Evolutionary conservation across 768 basidiomycete species (phyloP).

Genomic region (Paxillus involutus): DNA sequence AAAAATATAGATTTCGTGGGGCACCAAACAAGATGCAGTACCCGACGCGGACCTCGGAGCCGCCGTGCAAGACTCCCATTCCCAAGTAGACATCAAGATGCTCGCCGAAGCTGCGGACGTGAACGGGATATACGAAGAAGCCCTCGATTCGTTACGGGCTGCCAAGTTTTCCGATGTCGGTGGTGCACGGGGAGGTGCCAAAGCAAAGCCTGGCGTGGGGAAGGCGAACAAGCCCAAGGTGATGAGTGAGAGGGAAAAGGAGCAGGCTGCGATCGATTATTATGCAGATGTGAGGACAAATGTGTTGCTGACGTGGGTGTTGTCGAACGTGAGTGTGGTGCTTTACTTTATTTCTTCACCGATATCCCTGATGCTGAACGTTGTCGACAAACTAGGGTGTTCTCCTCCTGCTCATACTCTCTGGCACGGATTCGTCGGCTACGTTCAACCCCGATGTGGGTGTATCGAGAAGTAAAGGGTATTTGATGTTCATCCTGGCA

Average conservation of each 20-base stretch:
- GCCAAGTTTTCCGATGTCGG: slow-evolving; percentile 40
- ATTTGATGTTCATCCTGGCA: slow-evolving; percentile 76
- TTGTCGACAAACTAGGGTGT: slow-evolving; percentile 49
- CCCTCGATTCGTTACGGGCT: slow-evolving; percentile 68
- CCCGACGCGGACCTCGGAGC: slow-evolving; percentile 79
- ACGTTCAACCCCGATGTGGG: slow-evolving; percentile 56
- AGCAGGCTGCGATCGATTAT: slow-evolving; percentile 78
- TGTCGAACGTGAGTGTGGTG: slow-evolving; percentile 66
- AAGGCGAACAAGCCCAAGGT: slow-evolving; percentile 14
- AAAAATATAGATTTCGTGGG: slow-evolving; percentile 76
- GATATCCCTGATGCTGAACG: background rate
- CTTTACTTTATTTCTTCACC: background rate
- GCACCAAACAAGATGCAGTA: slow-evolving; percentile 86
- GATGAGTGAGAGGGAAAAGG: slow-evolving; percentile 57
- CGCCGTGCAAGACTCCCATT: slow-evolving; percentile 76
- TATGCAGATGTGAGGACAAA: slow-evolving; percentile 88
- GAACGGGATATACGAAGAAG: slow-evolving; percentile 83
- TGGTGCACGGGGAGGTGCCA: background rate
- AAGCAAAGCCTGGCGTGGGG: slow-evolving; percentile 3
- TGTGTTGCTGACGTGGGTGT: slow-evolving; percentile 76
- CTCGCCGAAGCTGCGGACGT: slow-evolving; percentile 79
- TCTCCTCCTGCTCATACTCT: slow-evolving; percentile 68
- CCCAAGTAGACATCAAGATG: slow-evolving; percentile 87
- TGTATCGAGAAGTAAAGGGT: slow-evolving; percentile 63
- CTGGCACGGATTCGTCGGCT: slow-evolving; percentile 49